These are phyloP conservation scores for Russula lepida DNA, from an alignment of 768 basidiomycete species.

Conservation along the genomic window DNA sequence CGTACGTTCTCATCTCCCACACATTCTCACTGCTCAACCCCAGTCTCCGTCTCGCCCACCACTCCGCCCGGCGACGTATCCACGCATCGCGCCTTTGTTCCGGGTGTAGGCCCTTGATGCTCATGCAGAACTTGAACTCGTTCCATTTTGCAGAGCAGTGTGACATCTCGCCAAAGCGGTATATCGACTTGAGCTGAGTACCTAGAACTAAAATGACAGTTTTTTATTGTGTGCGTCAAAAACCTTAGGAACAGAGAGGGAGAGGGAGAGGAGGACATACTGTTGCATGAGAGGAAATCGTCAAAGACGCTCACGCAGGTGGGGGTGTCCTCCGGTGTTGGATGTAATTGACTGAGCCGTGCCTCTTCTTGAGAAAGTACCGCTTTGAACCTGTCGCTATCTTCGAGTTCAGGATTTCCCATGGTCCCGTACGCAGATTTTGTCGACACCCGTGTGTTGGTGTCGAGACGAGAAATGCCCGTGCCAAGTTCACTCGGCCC, in stretches of 20 bases:
- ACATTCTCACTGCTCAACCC: conserved; percentile 87
- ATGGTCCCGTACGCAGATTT: background rate
- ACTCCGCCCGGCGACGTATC: conserved; percentile 80
- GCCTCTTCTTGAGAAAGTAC: conserved; percentile 60
- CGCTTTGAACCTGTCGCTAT: conserved; percentile 38
- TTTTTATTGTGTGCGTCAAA: conserved; percentile 26
- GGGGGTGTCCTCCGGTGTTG: conserved; percentile 72
- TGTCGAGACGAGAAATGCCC: background rate
- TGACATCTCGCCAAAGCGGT: conserved; percentile 69
- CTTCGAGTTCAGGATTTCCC: background rate
- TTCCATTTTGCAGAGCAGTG: conserved; percentile 72
- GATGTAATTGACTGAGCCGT: conserved; percentile 57
- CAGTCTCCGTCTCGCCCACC: conserved; percentile 81
- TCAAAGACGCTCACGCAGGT: conserved; percentile 72
- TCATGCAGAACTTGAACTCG: conserved; percentile 94
- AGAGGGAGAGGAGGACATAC: conserved; percentile 30
- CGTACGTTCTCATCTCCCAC: conserved; percentile 83
- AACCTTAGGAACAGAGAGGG: background rate
- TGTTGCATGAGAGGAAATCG: conserved; percentile 61
- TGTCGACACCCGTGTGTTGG: background rate
- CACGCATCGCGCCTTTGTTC: conserved; percentile 76
- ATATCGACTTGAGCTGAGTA: conserved; percentile 75
- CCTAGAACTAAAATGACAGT: conserved; percentile 19
- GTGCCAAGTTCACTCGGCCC: background rate
- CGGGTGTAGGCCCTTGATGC: conserved; percentile 65